Evolutionary conservation across 2,329 filamentous ascomycete genomes (phyloP), one percentile per base, ranked within the genome.

Genomic region (Hypoxylon sp.): DNA sequence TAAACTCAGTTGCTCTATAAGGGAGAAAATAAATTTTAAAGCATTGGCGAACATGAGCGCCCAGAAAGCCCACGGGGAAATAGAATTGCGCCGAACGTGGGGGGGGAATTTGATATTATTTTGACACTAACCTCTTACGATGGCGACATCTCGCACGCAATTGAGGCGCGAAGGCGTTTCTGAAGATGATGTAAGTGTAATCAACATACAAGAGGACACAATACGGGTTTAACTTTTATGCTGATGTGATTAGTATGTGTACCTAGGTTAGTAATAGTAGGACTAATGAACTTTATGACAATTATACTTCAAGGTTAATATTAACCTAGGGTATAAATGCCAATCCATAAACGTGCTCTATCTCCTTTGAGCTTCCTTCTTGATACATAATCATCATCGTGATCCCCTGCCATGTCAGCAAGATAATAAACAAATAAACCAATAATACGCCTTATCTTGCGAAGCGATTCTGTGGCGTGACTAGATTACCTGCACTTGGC

Each of bases 401-500:
- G 11, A 9, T n/a, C 33, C 31, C 47, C 44, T 35, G 57, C 50
- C 24, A 22, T 63, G 59, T 71, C 63, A 69, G 69, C 59, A 69
- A 47, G 59, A 53, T 66, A 62, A 61, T 58, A 26, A 59, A 35
- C 35, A 29, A 59, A 61, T 26, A 52, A 48, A 33, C 66, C 66
- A 69, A 69, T 69, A 35, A 52, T 44, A 35, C 37, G 44, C 50
- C 24, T 37, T 35, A 26, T 58, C 46, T 55, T 44, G 17, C 19
- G 47, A 47, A 53, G 37, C 35, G 17, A 31, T 22, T n/a, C 8
- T 59, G 65, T 70, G 65, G 65, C 63, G 59, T 66, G 59, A 71
- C 66, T 53, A 44, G 59, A 52, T 71, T 60, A 47, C 17, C 51
- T 37, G 19, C 29, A 39, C 66, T 66, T 69, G 69, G 66, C 69